Evolutionary conservation across 306 rosid species (phyloP).

Genomic region (Casuarina equisetifolia): DNA sequence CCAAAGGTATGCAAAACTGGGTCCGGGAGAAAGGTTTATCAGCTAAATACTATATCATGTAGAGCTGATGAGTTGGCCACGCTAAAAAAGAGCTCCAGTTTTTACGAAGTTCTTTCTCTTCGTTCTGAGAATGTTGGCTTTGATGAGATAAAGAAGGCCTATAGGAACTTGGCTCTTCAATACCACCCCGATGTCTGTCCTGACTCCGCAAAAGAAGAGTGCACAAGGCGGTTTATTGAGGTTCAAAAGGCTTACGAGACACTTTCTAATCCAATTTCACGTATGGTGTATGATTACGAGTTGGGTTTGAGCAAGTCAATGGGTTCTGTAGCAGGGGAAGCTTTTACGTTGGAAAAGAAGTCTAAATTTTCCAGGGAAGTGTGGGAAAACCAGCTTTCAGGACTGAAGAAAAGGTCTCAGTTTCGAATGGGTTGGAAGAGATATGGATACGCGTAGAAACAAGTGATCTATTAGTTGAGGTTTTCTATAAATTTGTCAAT

Average conservation of each 20-base stretch:
- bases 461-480: no score
- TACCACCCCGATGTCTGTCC: slow-evolving; percentile 37
- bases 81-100: slow-evolving; percentile 21
- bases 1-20: not conserved
- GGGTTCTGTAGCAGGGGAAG: slow-evolving; percentile 7
- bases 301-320: slow-evolving; percentile 16
- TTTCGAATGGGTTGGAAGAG: slow-evolving; percentile 24
- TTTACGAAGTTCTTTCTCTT: slow-evolving; percentile 33
- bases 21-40: not conserved
- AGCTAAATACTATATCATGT: slow-evolving; percentile 15
- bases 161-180: slow-evolving; percentile 39
- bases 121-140: slow-evolving; percentile 26
- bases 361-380: slow-evolving; percentile 26
- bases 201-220: slow-evolving; percentile 31
- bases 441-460: not conserved
- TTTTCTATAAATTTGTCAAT: no score
- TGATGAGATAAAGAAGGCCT: slow-evolving; percentile 37
- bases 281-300: slow-evolving; percentile 36
- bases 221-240: slow-evolving; percentile 36
- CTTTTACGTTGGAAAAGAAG: not conserved
- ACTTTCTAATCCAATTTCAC: slow-evolving; percentile 35
- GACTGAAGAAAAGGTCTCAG: slow-evolving; percentile 31
- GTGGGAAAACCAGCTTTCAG: slow-evolving; percentile 41
- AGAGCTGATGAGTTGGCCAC: not conserved
- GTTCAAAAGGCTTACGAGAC: slow-evolving; percentile 41